These are phyloP conservation scores for Globisporangium cystogenes DNA, from an alignment of 352 stramenopile species.

Conservation along the genomic window DNA sequence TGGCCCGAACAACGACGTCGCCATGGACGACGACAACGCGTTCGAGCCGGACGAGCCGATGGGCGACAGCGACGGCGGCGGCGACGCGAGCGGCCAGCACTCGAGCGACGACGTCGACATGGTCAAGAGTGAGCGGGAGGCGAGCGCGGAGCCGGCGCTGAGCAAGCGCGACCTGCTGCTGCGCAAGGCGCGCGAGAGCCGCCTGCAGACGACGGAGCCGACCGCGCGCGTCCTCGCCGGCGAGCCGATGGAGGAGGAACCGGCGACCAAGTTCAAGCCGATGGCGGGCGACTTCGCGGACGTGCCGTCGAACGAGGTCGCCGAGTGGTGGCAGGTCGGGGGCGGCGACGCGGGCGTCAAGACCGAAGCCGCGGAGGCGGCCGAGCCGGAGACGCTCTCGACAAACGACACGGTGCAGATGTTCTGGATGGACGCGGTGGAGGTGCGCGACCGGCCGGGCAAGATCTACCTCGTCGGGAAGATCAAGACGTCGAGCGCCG, in stretches of 20 bases:
- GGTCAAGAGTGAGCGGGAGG: slow-evolving; percentile 17
- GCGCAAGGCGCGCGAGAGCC: slow-evolving; percentile 47
- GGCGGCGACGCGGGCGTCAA: slow-evolving; percentile 18
- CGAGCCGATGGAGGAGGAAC: slow-evolving; percentile 21
- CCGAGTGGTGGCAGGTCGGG: slow-evolving; percentile 79
- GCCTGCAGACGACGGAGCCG: slow-evolving; percentile 56
- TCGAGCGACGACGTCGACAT: slow-evolving; percentile 1
- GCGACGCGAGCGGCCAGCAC: slow-evolving; percentile 1
- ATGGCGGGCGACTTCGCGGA: slow-evolving; percentile 20
- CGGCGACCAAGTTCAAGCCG: slow-evolving; percentile 8
- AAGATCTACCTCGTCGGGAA: slow-evolving; percentile 98
- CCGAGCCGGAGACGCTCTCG: slow-evolving; percentile 21
- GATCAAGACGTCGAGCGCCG: slow-evolving; percentile 52
- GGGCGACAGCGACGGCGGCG: slow-evolving; percentile 21
- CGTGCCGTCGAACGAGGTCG: slow-evolving; percentile 83
- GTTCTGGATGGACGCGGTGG: slow-evolving; percentile 97
- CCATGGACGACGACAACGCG: slow-evolving; percentile 13
- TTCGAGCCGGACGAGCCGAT: slow-evolving; percentile 14
- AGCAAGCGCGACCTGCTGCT: slow-evolving; percentile 80
- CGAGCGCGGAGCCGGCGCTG: slow-evolving; percentile 13
- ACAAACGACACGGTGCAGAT: slow-evolving; percentile 86
- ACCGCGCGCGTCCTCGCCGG: slow-evolving; percentile 49
- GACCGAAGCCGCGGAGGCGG: slow-evolving; percentile 17
- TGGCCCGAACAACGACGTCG: slow-evolving; percentile 14
- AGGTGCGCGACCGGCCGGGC: slow-evolving; percentile 91